phyloP scores from a whole-genome alignment of 768 basidiomycete species.

The Mycena epipterygia region DNA sequence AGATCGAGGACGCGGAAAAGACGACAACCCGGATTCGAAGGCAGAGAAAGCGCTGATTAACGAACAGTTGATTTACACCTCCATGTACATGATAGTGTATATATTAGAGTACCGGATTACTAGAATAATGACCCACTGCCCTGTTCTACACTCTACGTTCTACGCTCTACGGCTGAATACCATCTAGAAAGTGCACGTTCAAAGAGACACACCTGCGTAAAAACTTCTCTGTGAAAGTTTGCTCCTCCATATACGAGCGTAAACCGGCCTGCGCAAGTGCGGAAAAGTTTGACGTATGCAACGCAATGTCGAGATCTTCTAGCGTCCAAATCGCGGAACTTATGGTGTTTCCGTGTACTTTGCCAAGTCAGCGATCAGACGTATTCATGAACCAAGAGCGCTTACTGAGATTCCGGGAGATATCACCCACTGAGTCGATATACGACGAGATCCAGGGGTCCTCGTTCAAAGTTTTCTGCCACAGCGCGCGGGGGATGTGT shows the following conservation, averaged over 20 bases:
- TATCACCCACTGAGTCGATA: not conserved
- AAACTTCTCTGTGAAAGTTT: not conserved
- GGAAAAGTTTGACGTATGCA: not conserved
- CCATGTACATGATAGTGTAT: too few species aligned
- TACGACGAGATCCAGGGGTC: not conserved
- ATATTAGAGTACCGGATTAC: too few species aligned
- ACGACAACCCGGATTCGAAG: conserved; percentile 12
- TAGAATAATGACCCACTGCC: too few species aligned
- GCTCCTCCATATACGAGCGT: not conserved
- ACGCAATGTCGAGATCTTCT: not conserved
- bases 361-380: not conserved
- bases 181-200: not conserved
- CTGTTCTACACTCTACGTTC: not conserved
- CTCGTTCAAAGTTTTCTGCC: not conserved
- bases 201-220: not conserved
- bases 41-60: not conserved
- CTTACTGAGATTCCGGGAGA: not conserved
- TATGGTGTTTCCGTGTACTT: not conserved
- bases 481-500: not conserved
- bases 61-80: not conserved
- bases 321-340: not conserved
- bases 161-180: not conserved
- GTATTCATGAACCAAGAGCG: not conserved
- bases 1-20: conserved; percentile 21
- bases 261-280: not conserved